Conservation (phyloP, 1,139 yeast species). For the Pichia sp. region DNA sequence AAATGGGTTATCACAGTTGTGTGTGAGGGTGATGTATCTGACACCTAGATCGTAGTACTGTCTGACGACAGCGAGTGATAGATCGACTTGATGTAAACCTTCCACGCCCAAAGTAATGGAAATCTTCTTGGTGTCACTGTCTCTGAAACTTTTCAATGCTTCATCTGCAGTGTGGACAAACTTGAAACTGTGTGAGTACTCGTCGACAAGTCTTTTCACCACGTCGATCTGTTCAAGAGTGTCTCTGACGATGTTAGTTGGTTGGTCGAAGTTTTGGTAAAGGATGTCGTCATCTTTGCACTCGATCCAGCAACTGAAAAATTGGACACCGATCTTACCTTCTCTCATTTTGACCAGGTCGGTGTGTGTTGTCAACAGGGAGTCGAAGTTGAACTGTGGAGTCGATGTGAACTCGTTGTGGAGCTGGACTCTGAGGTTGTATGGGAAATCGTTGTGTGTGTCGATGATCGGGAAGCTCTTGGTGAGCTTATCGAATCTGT, state of each 20-base stretch:
- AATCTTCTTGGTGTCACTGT: slow-evolving; percentile 33
- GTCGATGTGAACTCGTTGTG: slow-evolving; percentile 41
- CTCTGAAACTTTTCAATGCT: slow-evolving; percentile 37
- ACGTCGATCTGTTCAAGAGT: slow-evolving; percentile 55
- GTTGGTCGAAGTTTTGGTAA: slow-evolving; percentile 42
- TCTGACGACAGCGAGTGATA: slow-evolving; percentile 48
- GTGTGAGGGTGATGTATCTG: slow-evolving; percentile 50
- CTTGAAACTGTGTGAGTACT: slow-evolving; percentile 38
- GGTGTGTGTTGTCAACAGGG: slow-evolving; percentile 39
- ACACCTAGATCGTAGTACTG: slow-evolving; percentile 49
- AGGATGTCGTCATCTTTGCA: slow-evolving; percentile 40
- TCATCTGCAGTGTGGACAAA: slow-evolving; percentile 41
- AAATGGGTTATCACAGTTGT: slow-evolving; percentile 55
- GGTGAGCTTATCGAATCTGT: slow-evolving; percentile 29
- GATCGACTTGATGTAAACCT: slow-evolving; percentile 51
- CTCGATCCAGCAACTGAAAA: slow-evolving; percentile 47
- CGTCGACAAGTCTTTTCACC: slow-evolving; percentile 41
- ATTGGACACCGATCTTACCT: slow-evolving; percentile 46
- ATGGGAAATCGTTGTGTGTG: slow-evolving; percentile 51
- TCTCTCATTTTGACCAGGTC: slow-evolving; percentile 38
- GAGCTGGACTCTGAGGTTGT: slow-evolving; percentile 40
- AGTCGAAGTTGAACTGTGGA: slow-evolving; percentile 36
- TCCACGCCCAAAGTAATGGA: slow-evolving; percentile 52
- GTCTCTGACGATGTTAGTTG: slow-evolving; percentile 45
- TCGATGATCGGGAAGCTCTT: slow-evolving; percentile 41